These are phyloP conservation scores for Globisporangium radiosum DNA, from an alignment of 352 stramenopile species.

Conservation along the genomic window DNA sequence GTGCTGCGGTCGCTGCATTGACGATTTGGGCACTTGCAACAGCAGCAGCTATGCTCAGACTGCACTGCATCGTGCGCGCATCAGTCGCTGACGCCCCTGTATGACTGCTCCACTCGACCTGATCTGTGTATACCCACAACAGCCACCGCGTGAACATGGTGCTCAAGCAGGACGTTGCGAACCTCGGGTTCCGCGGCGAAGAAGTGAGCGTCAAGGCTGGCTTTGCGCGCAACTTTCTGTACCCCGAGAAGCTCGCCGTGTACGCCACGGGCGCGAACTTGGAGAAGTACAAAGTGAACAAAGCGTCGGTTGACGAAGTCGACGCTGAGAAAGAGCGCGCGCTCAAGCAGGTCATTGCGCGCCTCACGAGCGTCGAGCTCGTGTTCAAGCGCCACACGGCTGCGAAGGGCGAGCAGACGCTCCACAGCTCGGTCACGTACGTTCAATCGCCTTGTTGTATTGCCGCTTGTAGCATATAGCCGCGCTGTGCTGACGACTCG, in stretches of 20 bases:
- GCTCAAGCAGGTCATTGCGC: constrained; percentile 55
- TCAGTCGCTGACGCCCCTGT: neutral
- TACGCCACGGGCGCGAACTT: constrained; percentile 91
- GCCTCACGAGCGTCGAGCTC: constrained; percentile 51
- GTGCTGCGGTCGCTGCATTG: no score
- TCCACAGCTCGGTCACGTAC: constrained; percentile 66
- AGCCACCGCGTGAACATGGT: constrained; percentile 84
- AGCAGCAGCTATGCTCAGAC: neutral
- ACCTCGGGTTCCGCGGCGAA: constrained; percentile 86
- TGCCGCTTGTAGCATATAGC: no score
- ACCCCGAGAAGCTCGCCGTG: constrained; percentile 91
- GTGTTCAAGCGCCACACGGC: constrained; percentile 80
- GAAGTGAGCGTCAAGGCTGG: constrained; percentile 91
- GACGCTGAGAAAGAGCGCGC: constrained; percentile 14
- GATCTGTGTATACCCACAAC: neutral
- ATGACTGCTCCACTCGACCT: neutral
- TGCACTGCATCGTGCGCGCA: neutral
- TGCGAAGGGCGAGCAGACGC: constrained; percentile 44
- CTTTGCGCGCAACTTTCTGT: constrained; percentile 92
- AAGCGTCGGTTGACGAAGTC: constrained; percentile 17
- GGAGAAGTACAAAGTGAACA: constrained; percentile 75
- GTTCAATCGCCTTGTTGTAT: neutral
- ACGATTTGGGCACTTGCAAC: neutral
- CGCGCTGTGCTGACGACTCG: neutral
- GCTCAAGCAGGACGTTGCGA: constrained; percentile 77